phyloP scores from a whole-genome alignment of 805 yeast genomes.

The Hanseniaspora meyeri region DNA sequence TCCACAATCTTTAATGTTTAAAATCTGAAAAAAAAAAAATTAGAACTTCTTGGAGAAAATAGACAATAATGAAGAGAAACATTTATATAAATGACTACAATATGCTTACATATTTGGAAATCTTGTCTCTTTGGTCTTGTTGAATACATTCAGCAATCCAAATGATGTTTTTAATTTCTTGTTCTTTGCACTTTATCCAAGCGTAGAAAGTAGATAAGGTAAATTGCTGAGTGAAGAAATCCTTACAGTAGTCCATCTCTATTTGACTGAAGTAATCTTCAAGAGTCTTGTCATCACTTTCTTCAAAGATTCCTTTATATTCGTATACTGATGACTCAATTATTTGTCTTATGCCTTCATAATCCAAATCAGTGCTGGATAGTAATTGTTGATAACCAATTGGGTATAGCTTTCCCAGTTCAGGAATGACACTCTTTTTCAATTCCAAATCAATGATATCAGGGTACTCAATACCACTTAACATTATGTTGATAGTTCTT shows the following conservation, averaged over 20 bases:
- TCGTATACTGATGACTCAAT: conserved; percentile 50
- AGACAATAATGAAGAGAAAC: too few species aligned
- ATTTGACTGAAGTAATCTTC: conserved; percentile 89
- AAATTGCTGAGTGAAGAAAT: conserved; percentile 94
- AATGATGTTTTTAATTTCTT: conserved; percentile 92
- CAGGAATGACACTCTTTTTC: conserved; percentile 66
- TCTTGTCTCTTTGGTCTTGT: conserved; percentile 91
- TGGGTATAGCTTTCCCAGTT: conserved; percentile 71
- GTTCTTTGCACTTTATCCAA: conserved; percentile 91
- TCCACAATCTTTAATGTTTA: too few species aligned
- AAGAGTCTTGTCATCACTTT: conserved; percentile 35
- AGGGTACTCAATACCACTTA: conserved; percentile 57
- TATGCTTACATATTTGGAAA: conserved; percentile 80
- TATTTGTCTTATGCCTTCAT: conserved; percentile 62
- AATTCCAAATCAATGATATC: conserved; percentile 50
- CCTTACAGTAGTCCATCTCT: conserved; percentile 85
- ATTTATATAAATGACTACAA: conserved; percentile 32
- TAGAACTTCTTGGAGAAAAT: too few species aligned
- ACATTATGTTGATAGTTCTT: conserved; percentile 78
- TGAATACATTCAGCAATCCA: conserved; percentile 99
- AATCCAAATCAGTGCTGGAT: conserved; percentile 60
- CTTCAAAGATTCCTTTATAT: conserved; percentile 45
- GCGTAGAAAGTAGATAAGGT: conserved; percentile 87
- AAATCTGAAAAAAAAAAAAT: too few species aligned
- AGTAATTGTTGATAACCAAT: conserved; percentile 43